Evolutionary conservation across 106 monocot genomes (phyloP).

Genomic region (Platanthera guangdongensis): DNA sequence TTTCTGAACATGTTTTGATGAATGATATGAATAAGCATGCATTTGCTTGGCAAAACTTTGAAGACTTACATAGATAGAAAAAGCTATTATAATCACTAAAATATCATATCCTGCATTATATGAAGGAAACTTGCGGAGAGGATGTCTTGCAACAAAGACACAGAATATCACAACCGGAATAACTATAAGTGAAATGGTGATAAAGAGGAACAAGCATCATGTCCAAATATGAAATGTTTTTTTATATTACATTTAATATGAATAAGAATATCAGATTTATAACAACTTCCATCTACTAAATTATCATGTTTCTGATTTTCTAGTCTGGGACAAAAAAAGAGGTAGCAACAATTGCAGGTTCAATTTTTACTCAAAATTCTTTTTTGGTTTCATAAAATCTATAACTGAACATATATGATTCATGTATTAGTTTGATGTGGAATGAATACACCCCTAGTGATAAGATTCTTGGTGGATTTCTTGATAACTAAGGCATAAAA

Average conservation of each 20-base stretch:
- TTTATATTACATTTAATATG: background rate
- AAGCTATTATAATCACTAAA: constrained; percentile 40
- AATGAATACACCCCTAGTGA: too few relatives aligned
- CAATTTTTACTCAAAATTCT: too few relatives aligned
- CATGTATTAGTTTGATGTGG: too few relatives aligned
- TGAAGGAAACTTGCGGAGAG: constrained; percentile 25
- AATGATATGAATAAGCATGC: background rate
- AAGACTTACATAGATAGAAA: constrained; percentile 66
- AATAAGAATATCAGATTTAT: background rate
- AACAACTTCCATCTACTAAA: background rate
- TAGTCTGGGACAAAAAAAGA: too few relatives aligned
- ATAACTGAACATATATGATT: too few relatives aligned
- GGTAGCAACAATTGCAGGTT: too few relatives aligned
- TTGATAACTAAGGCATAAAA: too few relatives aligned
- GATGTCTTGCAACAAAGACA: too few relatives aligned
- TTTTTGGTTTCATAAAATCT: too few relatives aligned
- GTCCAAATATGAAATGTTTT: constrained; percentile 20
- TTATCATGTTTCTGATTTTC: too few relatives aligned
- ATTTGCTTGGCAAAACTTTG: background rate
- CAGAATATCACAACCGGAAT: constrained; percentile 71
- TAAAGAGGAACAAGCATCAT: constrained; percentile 23
- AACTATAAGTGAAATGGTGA: constrained; percentile 60
- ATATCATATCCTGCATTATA: constrained; percentile 66
- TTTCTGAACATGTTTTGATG: background rate
- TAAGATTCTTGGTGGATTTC: too few relatives aligned